Conservation (phyloP, 768 basidiomycete genomes). For the Hebeloma cylindrosporum region DNA sequence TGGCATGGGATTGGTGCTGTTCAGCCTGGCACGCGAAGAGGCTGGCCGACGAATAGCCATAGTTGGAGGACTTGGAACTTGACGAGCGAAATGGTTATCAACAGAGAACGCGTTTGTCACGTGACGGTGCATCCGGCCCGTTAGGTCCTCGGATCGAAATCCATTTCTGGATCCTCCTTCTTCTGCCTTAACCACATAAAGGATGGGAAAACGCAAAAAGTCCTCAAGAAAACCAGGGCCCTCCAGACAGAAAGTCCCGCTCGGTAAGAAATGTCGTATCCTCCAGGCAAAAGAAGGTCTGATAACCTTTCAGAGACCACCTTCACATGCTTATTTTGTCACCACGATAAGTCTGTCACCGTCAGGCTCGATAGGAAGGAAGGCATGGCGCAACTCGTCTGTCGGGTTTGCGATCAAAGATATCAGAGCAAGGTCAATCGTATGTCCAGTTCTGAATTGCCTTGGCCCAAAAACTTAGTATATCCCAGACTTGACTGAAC, state of each 20-base stretch:
- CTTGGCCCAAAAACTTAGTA: slow-evolving; percentile 11
- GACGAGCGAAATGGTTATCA: slow-evolving; percentile 9
- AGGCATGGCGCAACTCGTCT: slow-evolving; percentile 75
- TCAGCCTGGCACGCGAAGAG: slow-evolving; percentile 46
- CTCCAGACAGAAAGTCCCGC: slow-evolving; percentile 63
- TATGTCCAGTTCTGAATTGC: slow-evolving; percentile 30
- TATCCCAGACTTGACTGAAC: slow-evolving; percentile 73
- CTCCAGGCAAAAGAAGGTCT: neutral
- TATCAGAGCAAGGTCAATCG: slow-evolving; percentile 88
- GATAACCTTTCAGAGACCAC: slow-evolving; percentile 55
- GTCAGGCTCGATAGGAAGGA: slow-evolving; percentile 86
- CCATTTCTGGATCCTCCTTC: neutral
- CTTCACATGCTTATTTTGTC: slow-evolving; percentile 87
- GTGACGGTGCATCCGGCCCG: slow-evolving; percentile 12
- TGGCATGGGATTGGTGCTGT: slow-evolving; percentile 26
- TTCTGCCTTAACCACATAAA: slow-evolving; percentile 1
- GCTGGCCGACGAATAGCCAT: slow-evolving; percentile 69
- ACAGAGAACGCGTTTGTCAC: slow-evolving; percentile 22
- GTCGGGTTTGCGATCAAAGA: slow-evolving; percentile 83
- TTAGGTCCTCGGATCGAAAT: neutral
- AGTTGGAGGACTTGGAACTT: slow-evolving; percentile 8
- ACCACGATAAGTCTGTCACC: slow-evolving; percentile 87
- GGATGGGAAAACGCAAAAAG: slow-evolving; percentile 91
- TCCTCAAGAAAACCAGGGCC: slow-evolving; percentile 79
- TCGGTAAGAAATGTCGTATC: slow-evolving; percentile 52